A percentile compares a stretch with the other conserved stretches of the same genome.
Evolutionary conservation across 75 land plant genomes (phyloP).

Genomic region (Picea sitchensis): DNA sequence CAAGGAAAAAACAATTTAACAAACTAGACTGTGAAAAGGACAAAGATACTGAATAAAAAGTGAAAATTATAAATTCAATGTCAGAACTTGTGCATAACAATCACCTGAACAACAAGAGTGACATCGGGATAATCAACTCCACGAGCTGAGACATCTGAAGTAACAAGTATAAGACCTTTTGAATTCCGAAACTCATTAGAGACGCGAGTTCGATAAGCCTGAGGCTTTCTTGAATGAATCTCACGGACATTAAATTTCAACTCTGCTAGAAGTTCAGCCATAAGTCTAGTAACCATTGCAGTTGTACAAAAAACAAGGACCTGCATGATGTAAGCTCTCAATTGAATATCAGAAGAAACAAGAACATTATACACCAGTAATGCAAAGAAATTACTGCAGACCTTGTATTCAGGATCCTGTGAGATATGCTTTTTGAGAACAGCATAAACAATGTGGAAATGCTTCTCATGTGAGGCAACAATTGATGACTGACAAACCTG

Average conservation of each 20-base stretch:
- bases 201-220: conserved; percentile 74
- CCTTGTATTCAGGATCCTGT: conserved; percentile 91
- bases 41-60: not conserved
- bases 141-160: conserved; percentile 99
- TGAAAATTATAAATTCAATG: not conserved
- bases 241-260: conserved; percentile 89
- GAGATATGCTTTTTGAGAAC: conserved; percentile 72
- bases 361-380: not conserved
- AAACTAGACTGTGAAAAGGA: not conserved
- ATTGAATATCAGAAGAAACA: not conserved
- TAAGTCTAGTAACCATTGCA: conserved; percentile 85
- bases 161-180: conserved; percentile 91
- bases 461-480: conserved; percentile 76
- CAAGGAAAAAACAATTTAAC: not conserved
- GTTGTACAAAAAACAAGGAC: conserved; percentile 97
- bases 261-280: conserved; percentile 68
- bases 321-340: conserved; percentile 35
- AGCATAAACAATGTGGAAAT: conserved; percentile 65
- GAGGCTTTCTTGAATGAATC: conserved; percentile 95
- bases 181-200: conserved; percentile 95
- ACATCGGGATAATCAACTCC: conserved; percentile 99
- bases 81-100: not conserved
- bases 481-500: conserved; percentile 23
- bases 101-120: conserved; percentile 96
- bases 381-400: conserved; percentile 11